Conservation (phyloP, 2,329 filamentous ascomycete species). For the Aspergillus transmontanensis region DNA sequence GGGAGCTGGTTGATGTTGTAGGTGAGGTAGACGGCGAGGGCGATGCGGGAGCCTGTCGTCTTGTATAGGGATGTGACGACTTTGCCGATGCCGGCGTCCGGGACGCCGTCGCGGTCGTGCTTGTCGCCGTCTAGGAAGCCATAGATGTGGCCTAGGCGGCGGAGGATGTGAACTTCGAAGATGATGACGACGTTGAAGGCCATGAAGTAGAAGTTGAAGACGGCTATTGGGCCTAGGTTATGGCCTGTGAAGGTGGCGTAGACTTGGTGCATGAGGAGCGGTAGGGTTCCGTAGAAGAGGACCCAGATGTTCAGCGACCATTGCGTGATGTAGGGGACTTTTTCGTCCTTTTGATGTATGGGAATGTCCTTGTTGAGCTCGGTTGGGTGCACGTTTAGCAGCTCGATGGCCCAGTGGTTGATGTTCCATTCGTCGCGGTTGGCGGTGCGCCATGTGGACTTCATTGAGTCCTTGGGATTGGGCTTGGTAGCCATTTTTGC, state of each 20-base stretch:
- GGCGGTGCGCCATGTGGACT: conserved; percentile 32
- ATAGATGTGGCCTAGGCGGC: conserved; percentile 8
- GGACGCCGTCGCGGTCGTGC: conserved; percentile 16
- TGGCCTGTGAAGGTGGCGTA: conserved; percentile 9
- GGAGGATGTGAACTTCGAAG: conserved; percentile 12
- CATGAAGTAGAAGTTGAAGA: conserved; percentile 15
- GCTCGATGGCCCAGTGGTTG: conserved; percentile 28
- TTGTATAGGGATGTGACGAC: conserved; percentile 9
- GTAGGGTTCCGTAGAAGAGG: conserved; percentile 4
- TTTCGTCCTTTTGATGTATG: neutral
- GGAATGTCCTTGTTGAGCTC: conserved; percentile 27
- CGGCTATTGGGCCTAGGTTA: conserved; percentile 5
- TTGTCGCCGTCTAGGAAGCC: conserved; percentile 17
- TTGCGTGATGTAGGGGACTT: conserved; percentile 15
- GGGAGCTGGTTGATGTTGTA: conserved; percentile 7
- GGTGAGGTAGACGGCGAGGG: conserved; percentile 4
- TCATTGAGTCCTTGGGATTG: conserved; percentile 34
- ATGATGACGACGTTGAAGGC: conserved; percentile 9
- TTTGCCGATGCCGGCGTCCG: conserved; percentile 12
- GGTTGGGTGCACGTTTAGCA: conserved; percentile 27
- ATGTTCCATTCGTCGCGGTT: conserved; percentile 27
- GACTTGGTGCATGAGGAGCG: conserved; percentile 11
- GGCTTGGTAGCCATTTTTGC: conserved; percentile 22
- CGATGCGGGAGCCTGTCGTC: conserved; percentile 4
- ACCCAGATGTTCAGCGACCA: conserved; percentile 10